phyloP scores from a whole-genome alignment of 441 rosid species.

The Erodium trifolium region DNA sequence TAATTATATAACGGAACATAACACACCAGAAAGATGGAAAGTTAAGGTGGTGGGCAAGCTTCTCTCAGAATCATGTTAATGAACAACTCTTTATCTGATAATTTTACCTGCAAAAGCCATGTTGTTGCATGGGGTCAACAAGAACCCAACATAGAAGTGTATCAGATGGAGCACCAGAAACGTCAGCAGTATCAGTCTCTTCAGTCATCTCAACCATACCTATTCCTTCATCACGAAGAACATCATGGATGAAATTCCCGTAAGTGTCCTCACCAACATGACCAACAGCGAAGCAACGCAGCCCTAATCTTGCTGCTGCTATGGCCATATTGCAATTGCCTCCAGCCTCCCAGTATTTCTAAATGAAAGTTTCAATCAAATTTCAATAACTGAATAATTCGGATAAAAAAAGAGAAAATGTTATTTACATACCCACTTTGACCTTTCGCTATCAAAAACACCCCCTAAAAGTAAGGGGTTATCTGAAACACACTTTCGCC shows the following conservation, averaged over 20 bases:
- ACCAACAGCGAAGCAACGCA: slow-evolving; percentile 65
- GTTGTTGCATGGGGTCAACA: slow-evolving; percentile 77
- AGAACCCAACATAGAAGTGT: slow-evolving; percentile 97
- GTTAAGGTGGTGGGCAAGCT: not conserved
- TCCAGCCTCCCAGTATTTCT: slow-evolving; percentile 95
- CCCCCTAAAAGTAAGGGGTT: too few species aligned
- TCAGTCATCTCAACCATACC: slow-evolving; percentile 51
- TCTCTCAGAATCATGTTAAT: not conserved
- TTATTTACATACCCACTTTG: too few species aligned
- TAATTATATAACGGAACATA: slow-evolving; percentile 5
- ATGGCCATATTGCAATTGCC: slow-evolving; percentile 97
- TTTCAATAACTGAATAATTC: not conserved
- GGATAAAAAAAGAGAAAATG: not conserved
- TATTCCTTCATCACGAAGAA: slow-evolving; percentile 72
- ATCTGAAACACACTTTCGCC: too few species aligned
- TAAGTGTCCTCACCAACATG: slow-evolving; percentile 81
- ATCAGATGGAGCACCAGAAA: slow-evolving; percentile 38
- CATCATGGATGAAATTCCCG: slow-evolving; percentile 69
- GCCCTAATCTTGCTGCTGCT: slow-evolving; percentile 93
- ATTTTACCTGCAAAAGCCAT: slow-evolving; percentile 94
- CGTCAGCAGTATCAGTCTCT: slow-evolving; percentile 28
- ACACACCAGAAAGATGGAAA: not conserved
- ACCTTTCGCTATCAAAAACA: too few species aligned
- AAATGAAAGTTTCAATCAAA: slow-evolving; percentile 21
- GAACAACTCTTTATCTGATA: not conserved